These are phyloP conservation scores for Dioscorea dumetorum DNA, from an alignment of 106 monocot species.

Conservation along the genomic window DNA sequence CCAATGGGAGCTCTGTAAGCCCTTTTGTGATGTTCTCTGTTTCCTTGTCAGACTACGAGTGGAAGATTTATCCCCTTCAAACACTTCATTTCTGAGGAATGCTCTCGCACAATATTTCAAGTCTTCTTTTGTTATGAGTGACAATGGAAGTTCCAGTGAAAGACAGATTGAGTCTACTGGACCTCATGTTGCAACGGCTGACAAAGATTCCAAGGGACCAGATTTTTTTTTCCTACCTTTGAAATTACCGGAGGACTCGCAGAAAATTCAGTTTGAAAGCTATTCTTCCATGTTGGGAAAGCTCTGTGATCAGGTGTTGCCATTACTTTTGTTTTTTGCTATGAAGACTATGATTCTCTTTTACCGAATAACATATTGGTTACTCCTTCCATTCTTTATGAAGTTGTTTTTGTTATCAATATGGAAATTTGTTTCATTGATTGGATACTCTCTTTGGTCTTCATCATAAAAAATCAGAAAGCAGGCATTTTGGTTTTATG, in stretches of 20 bases:
- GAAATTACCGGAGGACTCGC: conserved; percentile 26
- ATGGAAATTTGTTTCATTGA: too few relatives aligned
- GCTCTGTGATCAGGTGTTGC: conserved; percentile 54
- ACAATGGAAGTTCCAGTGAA: conserved; percentile 8
- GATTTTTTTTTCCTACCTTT: conserved; percentile 68
- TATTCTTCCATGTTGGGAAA: conserved; percentile 38
- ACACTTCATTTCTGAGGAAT: conserved; percentile 33
- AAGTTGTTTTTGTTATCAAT: too few relatives aligned
- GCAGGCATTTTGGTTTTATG: too few relatives aligned
- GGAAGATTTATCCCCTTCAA: conserved; percentile 58
- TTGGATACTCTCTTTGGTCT: too few relatives aligned
- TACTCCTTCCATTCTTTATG: too few relatives aligned
- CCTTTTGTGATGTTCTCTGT: background rate
- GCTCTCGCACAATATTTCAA: conserved; percentile 41
- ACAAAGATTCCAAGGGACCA: conserved; percentile 17
- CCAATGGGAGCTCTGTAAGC: too few relatives aligned
- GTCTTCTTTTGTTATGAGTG: conserved; percentile 30
- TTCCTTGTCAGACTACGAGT: conserved; percentile 47
- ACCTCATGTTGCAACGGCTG: conserved; percentile 4
- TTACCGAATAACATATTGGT: too few relatives aligned
- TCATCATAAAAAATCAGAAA: too few relatives aligned
- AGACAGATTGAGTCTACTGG: conserved; percentile 17
- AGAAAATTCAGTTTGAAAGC: conserved; percentile 32
- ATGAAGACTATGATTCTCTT: too few relatives aligned
- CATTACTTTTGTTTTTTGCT: background rate